These are phyloP conservation scores for Endothia cerciana DNA, from an alignment of 2,329 filamentous ascomycete genomes.

Conservation along the genomic window DNA sequence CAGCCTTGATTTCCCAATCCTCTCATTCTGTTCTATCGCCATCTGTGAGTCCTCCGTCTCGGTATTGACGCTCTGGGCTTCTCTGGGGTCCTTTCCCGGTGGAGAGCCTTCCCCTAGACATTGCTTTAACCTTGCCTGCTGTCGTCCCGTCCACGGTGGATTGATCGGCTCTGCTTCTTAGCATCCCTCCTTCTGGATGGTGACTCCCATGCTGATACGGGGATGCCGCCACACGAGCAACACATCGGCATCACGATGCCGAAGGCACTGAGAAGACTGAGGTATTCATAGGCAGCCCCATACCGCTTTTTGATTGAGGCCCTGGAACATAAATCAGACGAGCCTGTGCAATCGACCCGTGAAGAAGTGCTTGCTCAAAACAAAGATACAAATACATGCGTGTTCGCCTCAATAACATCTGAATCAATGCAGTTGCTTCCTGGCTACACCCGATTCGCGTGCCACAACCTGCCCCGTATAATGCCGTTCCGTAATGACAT, in stretches of 20 bases:
- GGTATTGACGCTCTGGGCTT: no score
- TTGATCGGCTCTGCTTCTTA: no score
- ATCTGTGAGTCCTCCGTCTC: not conserved
- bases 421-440: not conserved
- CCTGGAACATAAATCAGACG: not conserved
- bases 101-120: no score
- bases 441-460: conserved; percentile 8
- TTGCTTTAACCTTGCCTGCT: no score
- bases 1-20: no score
- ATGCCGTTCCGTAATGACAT: conserved; percentile 3
- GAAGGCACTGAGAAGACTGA: not conserved
- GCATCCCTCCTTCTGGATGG: no score
- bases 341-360: not conserved
- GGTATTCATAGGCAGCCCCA: not conserved
- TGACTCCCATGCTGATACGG: no score
- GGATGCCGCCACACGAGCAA: not conserved
- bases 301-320: not conserved
- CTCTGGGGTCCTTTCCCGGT: no score
- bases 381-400: not conserved
- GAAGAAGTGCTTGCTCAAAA: not conserved
- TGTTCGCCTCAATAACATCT: not conserved
- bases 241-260: not conserved
- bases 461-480: not conserved
- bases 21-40: not conserved
- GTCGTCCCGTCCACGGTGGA: no score